Conservation (phyloP, 163 green algal genomes). For the Prototheca wickerhamii region DNA sequence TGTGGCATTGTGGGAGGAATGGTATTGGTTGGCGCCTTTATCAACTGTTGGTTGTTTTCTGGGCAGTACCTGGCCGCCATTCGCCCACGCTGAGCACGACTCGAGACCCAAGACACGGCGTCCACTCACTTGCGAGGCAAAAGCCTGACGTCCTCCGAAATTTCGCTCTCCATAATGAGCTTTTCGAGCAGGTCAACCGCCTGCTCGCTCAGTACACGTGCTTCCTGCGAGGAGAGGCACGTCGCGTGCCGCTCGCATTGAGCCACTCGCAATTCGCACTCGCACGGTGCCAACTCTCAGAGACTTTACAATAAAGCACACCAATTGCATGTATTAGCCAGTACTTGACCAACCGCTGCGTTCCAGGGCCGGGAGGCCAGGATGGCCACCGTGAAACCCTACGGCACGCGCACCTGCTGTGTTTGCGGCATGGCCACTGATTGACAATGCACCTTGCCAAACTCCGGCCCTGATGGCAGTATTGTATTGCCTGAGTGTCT, state of each 20-base stretch:
- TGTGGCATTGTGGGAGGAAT: not conserved
- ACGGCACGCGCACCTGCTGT: not conserved
- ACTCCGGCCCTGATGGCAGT: not conserved
- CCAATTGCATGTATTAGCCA: not conserved
- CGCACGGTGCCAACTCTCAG: not conserved
- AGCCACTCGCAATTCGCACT: not conserved
- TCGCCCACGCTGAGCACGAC: not conserved
- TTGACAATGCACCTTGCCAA: not conserved
- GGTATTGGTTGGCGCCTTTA: not conserved
- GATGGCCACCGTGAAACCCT: not conserved
- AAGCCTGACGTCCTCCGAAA: not conserved
- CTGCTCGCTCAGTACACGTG: not conserved
- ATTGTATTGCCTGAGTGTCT: not conserved
- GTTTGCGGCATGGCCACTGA: not conserved
- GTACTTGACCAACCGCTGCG: not conserved
- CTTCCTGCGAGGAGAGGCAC: not conserved
- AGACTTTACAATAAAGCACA: too few relatives aligned
- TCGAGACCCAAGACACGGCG: not conserved
- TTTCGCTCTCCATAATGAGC: not conserved
- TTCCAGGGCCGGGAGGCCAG: not conserved
- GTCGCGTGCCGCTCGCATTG: not conserved
- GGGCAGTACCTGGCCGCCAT: not conserved
- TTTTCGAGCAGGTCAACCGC: constrained; percentile 1
- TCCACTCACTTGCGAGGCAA: not conserved
- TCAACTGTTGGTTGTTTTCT: not conserved